A percentile compares a stretch with the other conserved stretches of the same genome.
These are phyloP conservation scores for Geotrichum europaeum DNA, from an alignment of 1,139 yeast species.

Conservation along the genomic window DNA sequence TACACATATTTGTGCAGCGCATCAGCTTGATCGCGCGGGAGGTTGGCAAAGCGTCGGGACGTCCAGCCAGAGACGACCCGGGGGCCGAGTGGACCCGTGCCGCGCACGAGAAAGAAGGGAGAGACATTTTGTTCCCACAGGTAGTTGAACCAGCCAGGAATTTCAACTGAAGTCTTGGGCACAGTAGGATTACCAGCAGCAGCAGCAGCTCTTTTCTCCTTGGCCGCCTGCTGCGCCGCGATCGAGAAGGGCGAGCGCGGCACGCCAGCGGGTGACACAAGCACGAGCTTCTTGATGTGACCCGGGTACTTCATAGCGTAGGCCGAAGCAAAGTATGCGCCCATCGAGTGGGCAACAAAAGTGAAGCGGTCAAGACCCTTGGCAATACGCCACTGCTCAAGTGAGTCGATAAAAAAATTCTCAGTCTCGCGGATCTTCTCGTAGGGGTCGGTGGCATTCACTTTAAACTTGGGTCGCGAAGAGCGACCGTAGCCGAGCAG, in stretches of 20 bases:
- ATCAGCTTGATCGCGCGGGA: constrained; percentile 20
- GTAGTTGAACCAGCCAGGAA: constrained; percentile 18
- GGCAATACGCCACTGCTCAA: constrained; percentile 75
- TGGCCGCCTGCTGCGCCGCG: constrained; percentile 18
- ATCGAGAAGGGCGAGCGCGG: constrained; percentile 30
- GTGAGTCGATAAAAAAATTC: constrained; percentile 66
- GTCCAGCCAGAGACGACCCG: constrained; percentile 29
- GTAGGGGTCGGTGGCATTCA: constrained; percentile 27
- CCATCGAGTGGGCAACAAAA: constrained; percentile 85
- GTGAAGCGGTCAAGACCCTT: constrained; percentile 51
- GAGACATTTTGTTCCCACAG: constrained; percentile 29
- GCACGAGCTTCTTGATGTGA: constrained; percentile 53
- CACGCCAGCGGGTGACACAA: constrained; percentile 88
- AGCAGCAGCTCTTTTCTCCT: neutral
- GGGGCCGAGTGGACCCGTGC: constrained; percentile 29
- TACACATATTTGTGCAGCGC: constrained; percentile 51
- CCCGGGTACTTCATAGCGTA: constrained; percentile 72
- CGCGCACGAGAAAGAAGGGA: constrained; percentile 27
- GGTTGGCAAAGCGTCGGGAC: constrained; percentile 24
- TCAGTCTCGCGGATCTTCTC: constrained; percentile 46
- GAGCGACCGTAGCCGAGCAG: constrained; percentile 81
- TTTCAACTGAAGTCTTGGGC: constrained; percentile 13
- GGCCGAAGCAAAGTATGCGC: constrained; percentile 78
- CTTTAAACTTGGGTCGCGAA: constrained; percentile 49
- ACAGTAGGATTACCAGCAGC: neutral